Percentiles rank a stretch among this genome's conserved stretches.
Evolutionary conservation across 257 asterid species (phyloP).

Genomic region (Ilex asprella): DNA sequence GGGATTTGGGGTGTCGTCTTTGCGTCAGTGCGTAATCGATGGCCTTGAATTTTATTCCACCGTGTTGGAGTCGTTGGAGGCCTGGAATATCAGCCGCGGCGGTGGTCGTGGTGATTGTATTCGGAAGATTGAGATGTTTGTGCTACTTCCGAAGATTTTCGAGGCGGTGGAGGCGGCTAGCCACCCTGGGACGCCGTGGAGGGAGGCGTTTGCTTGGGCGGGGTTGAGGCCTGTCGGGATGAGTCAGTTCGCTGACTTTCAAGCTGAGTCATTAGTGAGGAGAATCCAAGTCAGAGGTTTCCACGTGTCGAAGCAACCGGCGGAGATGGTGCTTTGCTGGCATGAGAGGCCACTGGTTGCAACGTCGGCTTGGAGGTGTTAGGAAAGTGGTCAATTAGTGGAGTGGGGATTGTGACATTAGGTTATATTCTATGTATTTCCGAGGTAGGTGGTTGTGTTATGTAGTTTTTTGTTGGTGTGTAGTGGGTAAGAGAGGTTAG

Average conservation of each 20-base stretch:
- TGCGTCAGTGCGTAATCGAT: constrained; percentile 66
- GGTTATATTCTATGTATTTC: too few species aligned
- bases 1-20: constrained; percentile 53
- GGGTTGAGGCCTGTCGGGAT: constrained; percentile 75
- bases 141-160: constrained; percentile 62
- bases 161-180: constrained; percentile 62
- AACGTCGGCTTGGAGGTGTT: constrained; percentile 90
- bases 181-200: constrained; percentile 50
- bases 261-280: constrained; percentile 75
- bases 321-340: constrained; percentile 99
- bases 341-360: constrained; percentile 79
- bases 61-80: constrained; percentile 71
- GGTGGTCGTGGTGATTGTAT: constrained; percentile 44
- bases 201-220: constrained; percentile 74
- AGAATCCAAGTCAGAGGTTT: constrained; percentile 72
- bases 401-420: too few species aligned
- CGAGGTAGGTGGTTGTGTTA: too few species aligned
- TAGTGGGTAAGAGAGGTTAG: too few species aligned
- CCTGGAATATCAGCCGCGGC: constrained; percentile 39
- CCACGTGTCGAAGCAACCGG: constrained; percentile 76
- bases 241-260: constrained; percentile 77
- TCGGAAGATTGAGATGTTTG: constrained; percentile 62
- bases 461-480: too few species aligned
- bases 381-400: neutral
- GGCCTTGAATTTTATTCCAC: constrained; percentile 87